Base-by-base conservation (phyloP, 306 rosid species). In the Medicago lupulina region DNA sequence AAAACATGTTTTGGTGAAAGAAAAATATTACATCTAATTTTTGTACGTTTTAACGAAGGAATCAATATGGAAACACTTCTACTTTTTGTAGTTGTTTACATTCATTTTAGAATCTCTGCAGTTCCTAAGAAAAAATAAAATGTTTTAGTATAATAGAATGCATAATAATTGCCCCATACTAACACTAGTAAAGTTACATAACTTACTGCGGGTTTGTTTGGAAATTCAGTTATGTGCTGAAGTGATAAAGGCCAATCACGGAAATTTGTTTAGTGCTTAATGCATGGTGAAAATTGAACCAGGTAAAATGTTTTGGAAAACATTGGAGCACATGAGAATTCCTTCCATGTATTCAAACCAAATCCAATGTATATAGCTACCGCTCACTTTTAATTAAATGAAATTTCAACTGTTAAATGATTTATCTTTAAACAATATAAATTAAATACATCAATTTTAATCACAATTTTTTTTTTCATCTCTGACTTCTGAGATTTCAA, bases 401-500 rank as follows among this genome's bases (percentile, higher is more conserved):
- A 73, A 31, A n/a, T 15, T 16, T 46, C 36, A 74, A 73, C 47
- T 15, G 43, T 47, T 69, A 36, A 49, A 39, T 21, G 49, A 49
- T 31, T 46, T 31, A 31, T 46, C 8, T 61, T 61, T 69, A 62
- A 31, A 31, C 49, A 61, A 12, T 18, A 62, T 9, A 74, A 16
- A 31, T 7, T 18, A 19, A 51, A 28, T 9, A 16, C 44, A 51
- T 38, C 19, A 19, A 4, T 78, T 21, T 44, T 70, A 40, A 49
- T 50, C 31, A 25, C 8, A 13, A 38, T 51, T 7, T 7, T 19
- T 18, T 54, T 57, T 23, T 57, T 57, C 55, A 67, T n/a, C 1
- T 8, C 13, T 63, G 40, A 70, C 18, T 8, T 62, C 36, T 34
- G 50, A 71, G 3, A 51, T 40, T 39, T 72, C 19, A 17, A 39